Evolutionary conservation across 768 basidiomycete genomes (phyloP).

Genomic region (Xerocomus potaroensis): DNA sequence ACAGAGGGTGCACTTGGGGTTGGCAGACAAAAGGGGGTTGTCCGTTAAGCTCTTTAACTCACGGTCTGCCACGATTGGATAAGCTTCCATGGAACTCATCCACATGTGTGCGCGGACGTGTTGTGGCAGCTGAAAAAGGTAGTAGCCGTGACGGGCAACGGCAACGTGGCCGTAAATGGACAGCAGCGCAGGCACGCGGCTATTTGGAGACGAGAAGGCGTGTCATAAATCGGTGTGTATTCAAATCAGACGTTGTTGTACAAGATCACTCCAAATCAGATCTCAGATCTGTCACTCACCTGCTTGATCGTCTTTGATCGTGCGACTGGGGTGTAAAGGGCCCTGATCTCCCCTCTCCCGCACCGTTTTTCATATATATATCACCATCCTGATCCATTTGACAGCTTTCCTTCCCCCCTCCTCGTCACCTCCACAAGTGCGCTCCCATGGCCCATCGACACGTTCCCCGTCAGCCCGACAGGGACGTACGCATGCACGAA

Average conservation of each 20-base stretch:
- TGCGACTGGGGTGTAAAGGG: slow-evolving; percentile 45
- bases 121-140: slow-evolving; percentile 40
- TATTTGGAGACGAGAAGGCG: slow-evolving; percentile 40
- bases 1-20: slow-evolving; percentile 18
- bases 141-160: slow-evolving; percentile 42
- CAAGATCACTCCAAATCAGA: slow-evolving; percentile 36
- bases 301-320: slow-evolving; percentile 62
- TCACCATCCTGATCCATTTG: slow-evolving; percentile 40
- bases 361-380: slow-evolving; percentile 53
- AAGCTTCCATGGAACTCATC: slow-evolving; percentile 37
- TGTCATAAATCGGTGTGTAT: slow-evolving; percentile 31
- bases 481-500: slow-evolving; percentile 67
- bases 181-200: slow-evolving; percentile 56
- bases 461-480: slow-evolving; percentile 53
- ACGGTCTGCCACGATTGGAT: slow-evolving; percentile 30
- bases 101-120: slow-evolving; percentile 30
- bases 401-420: slow-evolving; percentile 49
- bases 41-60: slow-evolving; percentile 43
- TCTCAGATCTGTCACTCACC: slow-evolving; percentile 33
- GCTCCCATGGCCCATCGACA: slow-evolving; percentile 59
- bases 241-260: slow-evolving; percentile 39
- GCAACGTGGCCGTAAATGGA: slow-evolving; percentile 41
- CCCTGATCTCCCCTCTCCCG: slow-evolving; percentile 42
- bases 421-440: slow-evolving; percentile 33
- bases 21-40: slow-evolving; percentile 28